These are phyloP conservation scores for Coemansia sp. DNA, from an alignment of 192 early-diverging fungal genomes.

Conservation along the genomic window DNA sequence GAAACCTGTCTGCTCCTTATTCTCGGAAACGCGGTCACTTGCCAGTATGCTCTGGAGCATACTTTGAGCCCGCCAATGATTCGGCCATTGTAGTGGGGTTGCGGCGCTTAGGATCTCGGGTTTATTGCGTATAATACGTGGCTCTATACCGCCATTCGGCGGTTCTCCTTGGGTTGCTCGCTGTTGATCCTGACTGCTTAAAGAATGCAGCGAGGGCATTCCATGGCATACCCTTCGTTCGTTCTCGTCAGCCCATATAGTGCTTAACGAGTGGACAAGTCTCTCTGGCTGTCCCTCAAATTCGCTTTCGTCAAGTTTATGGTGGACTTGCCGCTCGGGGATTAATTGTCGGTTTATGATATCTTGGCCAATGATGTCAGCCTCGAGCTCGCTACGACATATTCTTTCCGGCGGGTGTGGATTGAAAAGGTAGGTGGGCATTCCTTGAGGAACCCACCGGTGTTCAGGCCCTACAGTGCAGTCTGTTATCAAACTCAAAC, in stretches of 20 bases:
- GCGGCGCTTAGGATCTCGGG: neutral
- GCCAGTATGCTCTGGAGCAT: constrained; percentile 40
- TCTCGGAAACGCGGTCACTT: constrained; percentile 2
- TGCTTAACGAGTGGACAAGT: constrained; percentile 64
- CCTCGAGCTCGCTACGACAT: constrained; percentile 75
- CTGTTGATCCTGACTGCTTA: constrained; percentile 10
- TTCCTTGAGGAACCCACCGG: constrained; percentile 37
- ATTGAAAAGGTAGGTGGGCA: constrained; percentile 40
- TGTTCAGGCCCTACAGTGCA: constrained; percentile 7
- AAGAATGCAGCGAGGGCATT: constrained; percentile 20
- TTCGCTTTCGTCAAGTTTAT: constrained; percentile 36
- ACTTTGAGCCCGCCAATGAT: constrained; percentile 46
- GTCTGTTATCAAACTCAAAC: constrained; percentile 8
- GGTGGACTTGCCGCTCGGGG: constrained; percentile 58
- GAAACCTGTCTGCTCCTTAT: neutral
- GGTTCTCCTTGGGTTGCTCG: neutral
- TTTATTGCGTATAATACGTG: neutral
- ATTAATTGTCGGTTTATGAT: constrained; percentile 67
- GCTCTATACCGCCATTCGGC: neutral
- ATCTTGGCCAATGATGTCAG: constrained; percentile 63
- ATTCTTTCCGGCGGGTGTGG: constrained; percentile 49
- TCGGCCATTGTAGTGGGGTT: constrained; percentile 30
- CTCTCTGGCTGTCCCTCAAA: constrained; percentile 27
- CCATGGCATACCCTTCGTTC: constrained; percentile 39
- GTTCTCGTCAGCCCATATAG: constrained; percentile 68